A percentile compares a stretch with the other conserved stretches of the same genome.
Conservation (phyloP, 148 eudicot genomes). For the Pouteria glomerata region DNA sequence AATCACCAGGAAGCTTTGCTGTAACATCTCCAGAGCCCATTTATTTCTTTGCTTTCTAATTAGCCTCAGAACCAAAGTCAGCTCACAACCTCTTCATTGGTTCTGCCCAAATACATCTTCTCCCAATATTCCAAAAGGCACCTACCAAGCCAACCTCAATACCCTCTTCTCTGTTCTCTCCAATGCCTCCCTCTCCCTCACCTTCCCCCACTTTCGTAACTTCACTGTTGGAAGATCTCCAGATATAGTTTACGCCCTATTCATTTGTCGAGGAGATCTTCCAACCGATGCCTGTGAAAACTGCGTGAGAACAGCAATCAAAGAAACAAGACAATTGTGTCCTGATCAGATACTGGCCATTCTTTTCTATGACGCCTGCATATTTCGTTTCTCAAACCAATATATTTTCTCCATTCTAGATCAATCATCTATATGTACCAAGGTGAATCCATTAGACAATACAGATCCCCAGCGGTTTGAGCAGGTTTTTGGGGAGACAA, state of each 20-base stretch:
- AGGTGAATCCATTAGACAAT: too few species aligned
- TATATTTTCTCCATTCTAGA: neutral
- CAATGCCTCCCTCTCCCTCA: neutral
- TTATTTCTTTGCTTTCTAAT: neutral
- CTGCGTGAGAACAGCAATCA: slow-evolving; percentile 20
- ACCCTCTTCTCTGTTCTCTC: slow-evolving; percentile 1
- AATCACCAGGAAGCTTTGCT: neutral
- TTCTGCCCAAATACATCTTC: neutral
- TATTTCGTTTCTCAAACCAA: neutral
- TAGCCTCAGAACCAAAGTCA: neutral
- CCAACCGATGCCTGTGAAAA: neutral
- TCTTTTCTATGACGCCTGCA: slow-evolving; percentile 30
- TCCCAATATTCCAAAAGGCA: neutral
- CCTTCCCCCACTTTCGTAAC: neutral
- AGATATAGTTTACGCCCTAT: slow-evolving; percentile 25
- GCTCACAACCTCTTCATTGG: neutral
- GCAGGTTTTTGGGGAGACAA: neutral
- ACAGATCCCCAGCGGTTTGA: neutral
- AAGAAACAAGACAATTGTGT: neutral
- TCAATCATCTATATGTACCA: too few species aligned
- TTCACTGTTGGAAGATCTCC: slow-evolving; percentile 1
- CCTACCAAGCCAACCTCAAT: neutral
- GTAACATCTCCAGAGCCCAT: neutral
- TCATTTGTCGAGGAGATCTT: slow-evolving; percentile 35
- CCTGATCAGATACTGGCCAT: slow-evolving; percentile 11